Evolutionary conservation across 129 eudicot species (phyloP).

Genomic region (Lactuca saligna): DNA sequence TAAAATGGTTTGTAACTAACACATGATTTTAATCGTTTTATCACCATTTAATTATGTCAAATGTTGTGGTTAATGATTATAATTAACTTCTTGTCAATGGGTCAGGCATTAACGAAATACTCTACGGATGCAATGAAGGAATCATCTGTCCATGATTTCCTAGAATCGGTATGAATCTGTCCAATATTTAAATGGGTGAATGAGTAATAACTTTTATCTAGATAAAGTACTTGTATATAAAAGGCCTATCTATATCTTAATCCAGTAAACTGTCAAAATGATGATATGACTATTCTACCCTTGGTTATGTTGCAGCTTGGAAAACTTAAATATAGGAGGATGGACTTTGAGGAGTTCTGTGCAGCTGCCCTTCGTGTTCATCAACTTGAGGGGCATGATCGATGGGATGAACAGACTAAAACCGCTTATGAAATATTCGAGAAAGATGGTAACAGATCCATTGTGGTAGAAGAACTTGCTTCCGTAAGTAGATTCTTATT

Average conservation of each 20-base stretch:
- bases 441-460: conserved; percentile 34
- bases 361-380: conserved; percentile 38
- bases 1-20: conserved; percentile 23
- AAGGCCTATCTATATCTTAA: too few relatives aligned
- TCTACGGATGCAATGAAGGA: conserved; percentile 35
- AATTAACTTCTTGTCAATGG: not conserved
- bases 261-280: too few relatives aligned
- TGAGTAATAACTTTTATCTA: too few relatives aligned
- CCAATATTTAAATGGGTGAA: not conserved
- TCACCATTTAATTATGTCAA: conserved; percentile 4
- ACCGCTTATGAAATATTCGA: conserved; percentile 35
- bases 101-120: conserved; percentile 29
- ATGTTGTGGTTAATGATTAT: not conserved
- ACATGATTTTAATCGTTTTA: not conserved
- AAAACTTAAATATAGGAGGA: conserved; percentile 30
- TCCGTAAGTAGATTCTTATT: conserved; percentile 25
- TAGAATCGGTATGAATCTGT: conserved; percentile 27
- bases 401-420: conserved; percentile 30
- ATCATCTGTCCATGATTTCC: conserved; percentile 30
- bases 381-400: conserved; percentile 34
- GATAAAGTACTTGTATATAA: too few relatives aligned
- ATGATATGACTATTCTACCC: conserved; percentile 14
- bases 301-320: conserved; percentile 27
- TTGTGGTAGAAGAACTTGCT: conserved; percentile 38
- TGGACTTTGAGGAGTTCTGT: conserved; percentile 42